Conservation (phyloP, 305 asterid genomes). For the Fraxinus greggii region DNA sequence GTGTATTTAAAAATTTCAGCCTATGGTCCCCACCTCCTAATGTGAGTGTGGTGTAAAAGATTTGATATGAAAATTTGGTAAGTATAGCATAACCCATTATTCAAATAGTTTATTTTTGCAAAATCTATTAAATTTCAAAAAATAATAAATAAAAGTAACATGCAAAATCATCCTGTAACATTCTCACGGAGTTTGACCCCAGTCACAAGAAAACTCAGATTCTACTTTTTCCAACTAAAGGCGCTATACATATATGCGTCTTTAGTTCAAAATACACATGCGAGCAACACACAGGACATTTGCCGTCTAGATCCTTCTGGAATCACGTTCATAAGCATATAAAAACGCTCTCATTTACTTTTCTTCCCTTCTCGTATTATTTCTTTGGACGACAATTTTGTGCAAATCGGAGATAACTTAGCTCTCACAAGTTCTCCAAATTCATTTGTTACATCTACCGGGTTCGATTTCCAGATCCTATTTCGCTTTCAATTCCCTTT, state of each 20-base stretch:
- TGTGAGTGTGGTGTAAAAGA: too few species aligned
- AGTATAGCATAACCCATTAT: too few species aligned
- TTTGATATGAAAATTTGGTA: too few species aligned
- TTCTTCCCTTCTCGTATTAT: background rate
- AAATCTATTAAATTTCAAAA: background rate
- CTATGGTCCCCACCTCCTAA: too few species aligned
- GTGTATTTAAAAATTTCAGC: too few species aligned
- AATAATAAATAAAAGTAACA: background rate
- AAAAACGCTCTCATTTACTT: background rate
- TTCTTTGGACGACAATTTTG: background rate
- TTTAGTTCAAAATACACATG: background rate
- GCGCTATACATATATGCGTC: background rate
- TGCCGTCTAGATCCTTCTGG: background rate
- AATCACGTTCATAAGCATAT: background rate
- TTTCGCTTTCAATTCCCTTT: background rate
- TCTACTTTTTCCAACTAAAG: background rate
- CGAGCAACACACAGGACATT: background rate
- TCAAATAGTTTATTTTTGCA: background rate
- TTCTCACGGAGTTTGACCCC: too few species aligned
- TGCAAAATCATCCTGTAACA: background rate
- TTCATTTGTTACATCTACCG: slow-evolving; percentile 11
- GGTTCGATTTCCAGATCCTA: slow-evolving; percentile 30
- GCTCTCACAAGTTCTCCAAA: slow-evolving; percentile 4
- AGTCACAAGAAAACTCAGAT: background rate
- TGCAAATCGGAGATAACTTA: background rate